Evolutionary conservation across 768 basidiomycete species (phyloP).

Genomic region (Rhizopogon vulgaris): DNA sequence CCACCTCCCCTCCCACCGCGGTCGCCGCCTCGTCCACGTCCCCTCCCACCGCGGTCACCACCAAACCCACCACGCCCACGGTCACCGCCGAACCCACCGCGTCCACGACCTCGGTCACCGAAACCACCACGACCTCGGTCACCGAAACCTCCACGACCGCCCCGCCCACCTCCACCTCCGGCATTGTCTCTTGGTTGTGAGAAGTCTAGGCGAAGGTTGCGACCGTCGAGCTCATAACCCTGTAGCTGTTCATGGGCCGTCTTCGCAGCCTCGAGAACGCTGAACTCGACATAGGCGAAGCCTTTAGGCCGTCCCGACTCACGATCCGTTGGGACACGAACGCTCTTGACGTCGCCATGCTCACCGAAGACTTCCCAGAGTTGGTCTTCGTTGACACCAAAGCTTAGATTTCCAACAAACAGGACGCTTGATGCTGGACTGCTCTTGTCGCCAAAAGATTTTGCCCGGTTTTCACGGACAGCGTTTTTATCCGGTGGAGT

Average conservation of each 20-base stretch:
- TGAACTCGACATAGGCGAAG: conserved; percentile 95
- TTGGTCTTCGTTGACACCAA: conserved; percentile 69
- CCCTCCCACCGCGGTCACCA: conserved; percentile 37
- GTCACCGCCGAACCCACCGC: conserved; percentile 35
- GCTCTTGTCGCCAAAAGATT: conserved; percentile 68
- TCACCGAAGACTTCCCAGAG: conserved; percentile 91
- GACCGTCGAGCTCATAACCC: conserved; percentile 76
- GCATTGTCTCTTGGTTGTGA: conserved; percentile 71
- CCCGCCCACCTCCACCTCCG: conserved; percentile 42
- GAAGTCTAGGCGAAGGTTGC: conserved; percentile 77
- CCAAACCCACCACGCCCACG: conserved; percentile 43
- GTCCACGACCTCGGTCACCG: conserved; percentile 21
- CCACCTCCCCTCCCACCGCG: conserved; percentile 27
- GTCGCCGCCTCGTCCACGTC: conserved; percentile 34
- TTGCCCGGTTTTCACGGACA: conserved; percentile 62
- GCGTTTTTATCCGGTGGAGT: conserved; percentile 51
- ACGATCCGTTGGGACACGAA: conserved; percentile 88
- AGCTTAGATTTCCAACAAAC: conserved; percentile 90
- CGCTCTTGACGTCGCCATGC: conserved; percentile 77
- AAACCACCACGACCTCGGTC: conserved; percentile 33
- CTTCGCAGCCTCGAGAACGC: conserved; percentile 71
- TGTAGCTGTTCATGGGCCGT: conserved; percentile 67
- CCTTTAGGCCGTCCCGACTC: conserved; percentile 90
- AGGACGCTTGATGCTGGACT: conserved; percentile 67
- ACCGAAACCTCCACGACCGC: conserved; percentile 20